Evolutionary conservation across 2,329 filamentous ascomycete genomes (phyloP), one percentile per base, ranked within the genome.

Genomic region (Pseudopithomyces chartarum): DNA sequence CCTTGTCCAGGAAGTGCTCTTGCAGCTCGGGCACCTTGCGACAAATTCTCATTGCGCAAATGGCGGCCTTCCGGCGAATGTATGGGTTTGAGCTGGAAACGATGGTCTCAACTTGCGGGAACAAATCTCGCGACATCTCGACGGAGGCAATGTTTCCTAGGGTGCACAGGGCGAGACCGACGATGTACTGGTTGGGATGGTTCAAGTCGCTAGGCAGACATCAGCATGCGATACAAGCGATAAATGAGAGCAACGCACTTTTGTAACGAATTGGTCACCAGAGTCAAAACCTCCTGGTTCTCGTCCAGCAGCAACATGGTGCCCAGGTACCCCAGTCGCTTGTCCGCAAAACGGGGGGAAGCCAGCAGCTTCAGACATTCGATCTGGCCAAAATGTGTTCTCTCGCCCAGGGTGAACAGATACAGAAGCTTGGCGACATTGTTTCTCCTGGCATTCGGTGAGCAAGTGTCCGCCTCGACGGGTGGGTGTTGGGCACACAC

Each of bases 11-110:
- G 72, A 99, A 99, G 78, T 99, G 93, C 76, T 99, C 96, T 77
- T 97, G 92, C 52, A 99, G 80, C 75, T 99, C 95, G 6, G 96
- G 95, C 11, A 99, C 95, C 78, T 99, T 99, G 68, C 92, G 90
- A 80, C 93, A 97, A 83, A 99, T 97, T 64, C 93, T 87, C 95
- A 99, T 99, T 49, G 95, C 95, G 78, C 95, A 99, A n/a, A 99
- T 84, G 3, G 95, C 95, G 17, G 95, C 95, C 81, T 99, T 99
- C 67, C 95, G 87, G 67, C 95, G 87, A 73, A 99, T 97, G 75
- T 99, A 99, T n/a, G 95, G 95, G 76, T 99, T 99, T 52, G 92
- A 89, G 47, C 93, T 97, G 40, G 92, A 90, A 62, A 99, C 82
- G 47, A 98, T 87, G 59, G 85, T 91, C 78, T 99, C 96, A 75